Base-by-base conservation (phyloP, 139 green algal species). In the Coelastrella sp. region DNA sequence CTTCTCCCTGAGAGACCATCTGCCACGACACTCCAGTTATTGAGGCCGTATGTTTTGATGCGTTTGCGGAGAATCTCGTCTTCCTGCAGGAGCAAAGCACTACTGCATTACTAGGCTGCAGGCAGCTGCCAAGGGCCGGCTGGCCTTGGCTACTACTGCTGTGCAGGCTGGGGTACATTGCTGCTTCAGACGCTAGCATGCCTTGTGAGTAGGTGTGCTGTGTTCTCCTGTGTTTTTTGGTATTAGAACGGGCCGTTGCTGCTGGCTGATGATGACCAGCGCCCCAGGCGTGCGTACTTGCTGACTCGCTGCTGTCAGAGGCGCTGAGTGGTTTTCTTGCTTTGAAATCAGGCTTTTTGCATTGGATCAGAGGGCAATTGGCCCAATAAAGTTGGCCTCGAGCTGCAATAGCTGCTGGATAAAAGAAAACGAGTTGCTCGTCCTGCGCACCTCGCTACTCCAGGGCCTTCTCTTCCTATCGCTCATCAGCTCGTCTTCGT, bases 21-120 rank as follows among this genome's bases (percentile, higher is more conserved):
- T 49, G 83, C 83, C 19, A 88, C 83, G 10, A 88, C 35, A 56
- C 83, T 80, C 83, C 83, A 88, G 83, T 88, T 88, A 27, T 88
- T 88, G 7, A 88, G 24, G 35, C 83, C 83, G 22, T 88, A 88
- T 24, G 83, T 80, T 58, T 88, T 88, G 7, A 88, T 79, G n/a
- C 83, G 83, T 56, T 78, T 88, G 83, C 83, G 83, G 8, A 88
- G 66, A 22, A 88, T 24, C 7, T 88, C 83, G n/a, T 88, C 83
- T 19, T 88, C 83, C 83, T 88, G 83, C 74, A 78, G 11, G 20
- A 25, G 17, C 70, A 9, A 78, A 78, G 8, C 17, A n/a, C 22
- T 25, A 25, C 22, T 15, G 20, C 4, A 78, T 24, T 25, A 25
- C 19, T 17, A 78, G 70, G 19, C n/a, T 78, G 70, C 70, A 78